Base-by-base conservation (phyloP, 176 grass and related monocot genomes). In the Cenchrus purpureus region DNA sequence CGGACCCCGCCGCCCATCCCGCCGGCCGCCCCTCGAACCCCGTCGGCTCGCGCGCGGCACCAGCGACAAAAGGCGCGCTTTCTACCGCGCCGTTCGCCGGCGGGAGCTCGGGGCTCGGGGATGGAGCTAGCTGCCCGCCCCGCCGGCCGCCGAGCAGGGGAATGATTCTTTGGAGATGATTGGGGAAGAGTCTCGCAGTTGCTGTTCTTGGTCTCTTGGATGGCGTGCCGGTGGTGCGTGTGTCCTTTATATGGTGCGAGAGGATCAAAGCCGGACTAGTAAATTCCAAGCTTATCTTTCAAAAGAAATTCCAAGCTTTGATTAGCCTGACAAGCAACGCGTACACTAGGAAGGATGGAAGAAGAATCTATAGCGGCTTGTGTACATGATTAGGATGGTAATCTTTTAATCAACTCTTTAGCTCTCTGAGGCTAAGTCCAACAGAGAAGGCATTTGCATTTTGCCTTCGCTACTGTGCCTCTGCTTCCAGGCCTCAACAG, bases 1-100 rank as follows among this genome's bases (percentile, higher is more conserved):
- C 85, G 64, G 22, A 92, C 52, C 34, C 85, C 87, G 46, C 74
- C 19, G 20, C 84, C 81, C 73, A 70, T 61, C 52, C 65, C 84
- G 46, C 13, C 66, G 0, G 62, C 43, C 57, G 81, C 74, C 49
- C 71, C 68, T 78, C 67, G 34, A 15, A 46, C 12, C 78, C 86
- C 58, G 67, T 46, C 45, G 45, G 45, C 45, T 46, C 58, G 59
- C 60, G 60, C 82, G 52, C 32, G 68, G 31, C 19, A 60, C 8
- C 2, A 40, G 37, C 37, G 37, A 40, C 37, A 10, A 83, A 69
- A 77, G 49, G 73, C 71, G 32, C 49, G 61, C 31, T 44, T 66
- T 77, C 57, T 40, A 40, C 37, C 37, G 15, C 8, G 46, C 53
- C 53, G 53, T 8, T 57, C 5, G 55, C 55, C 55, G 40, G 74